phyloP scores from a whole-genome alignment of 805 yeast species.

The Lachancea cidri region DNA sequence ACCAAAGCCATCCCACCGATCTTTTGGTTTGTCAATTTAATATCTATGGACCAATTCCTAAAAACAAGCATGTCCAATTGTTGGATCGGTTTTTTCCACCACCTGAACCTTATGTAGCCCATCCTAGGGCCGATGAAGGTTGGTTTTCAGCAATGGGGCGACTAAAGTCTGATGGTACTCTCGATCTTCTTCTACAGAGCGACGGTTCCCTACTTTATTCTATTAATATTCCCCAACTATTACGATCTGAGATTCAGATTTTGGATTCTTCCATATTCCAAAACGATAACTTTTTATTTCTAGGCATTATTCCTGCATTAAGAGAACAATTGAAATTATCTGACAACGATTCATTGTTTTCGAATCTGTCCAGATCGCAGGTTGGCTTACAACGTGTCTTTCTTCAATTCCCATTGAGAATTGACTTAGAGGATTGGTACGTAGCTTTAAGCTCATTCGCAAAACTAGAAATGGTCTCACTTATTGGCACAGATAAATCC shows the following conservation, averaged over 20 bases:
- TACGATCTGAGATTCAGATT: slow-evolving; percentile 58
- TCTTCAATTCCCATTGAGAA: slow-evolving; percentile 58
- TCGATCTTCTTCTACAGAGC: slow-evolving; percentile 55
- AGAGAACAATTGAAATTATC: slow-evolving; percentile 33
- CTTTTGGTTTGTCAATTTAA: slow-evolving; percentile 60
- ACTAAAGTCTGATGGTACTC: slow-evolving; percentile 54
- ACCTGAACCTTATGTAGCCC: slow-evolving; percentile 8
- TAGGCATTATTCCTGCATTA: slow-evolving; percentile 53
- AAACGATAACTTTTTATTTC: slow-evolving; percentile 50
- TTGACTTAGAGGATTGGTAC: slow-evolving; percentile 73
- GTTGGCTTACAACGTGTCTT: slow-evolving; percentile 32
- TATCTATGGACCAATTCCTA: slow-evolving; percentile 57
- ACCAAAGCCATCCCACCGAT: slow-evolving; percentile 22
- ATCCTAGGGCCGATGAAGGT: slow-evolving; percentile 39
- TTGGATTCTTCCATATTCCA: slow-evolving; percentile 59
- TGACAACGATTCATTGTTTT: slow-evolving; percentile 7
- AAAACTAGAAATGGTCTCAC: slow-evolving; percentile 41
- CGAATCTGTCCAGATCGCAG: slow-evolving; percentile 15
- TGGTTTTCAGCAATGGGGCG: slow-evolving; percentile 76
- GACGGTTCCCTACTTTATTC: slow-evolving; percentile 61
- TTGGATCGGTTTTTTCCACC: slow-evolving; percentile 4
- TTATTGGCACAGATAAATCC: slow-evolving; percentile 27
- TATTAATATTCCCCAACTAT: slow-evolving; percentile 46
- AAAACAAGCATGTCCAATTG: slow-evolving; percentile 12
- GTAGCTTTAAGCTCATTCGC: slow-evolving; percentile 63